Evolutionary conservation across 805 yeast species (phyloP).

Genomic region (Scheffersomyces coipomensis): DNA sequence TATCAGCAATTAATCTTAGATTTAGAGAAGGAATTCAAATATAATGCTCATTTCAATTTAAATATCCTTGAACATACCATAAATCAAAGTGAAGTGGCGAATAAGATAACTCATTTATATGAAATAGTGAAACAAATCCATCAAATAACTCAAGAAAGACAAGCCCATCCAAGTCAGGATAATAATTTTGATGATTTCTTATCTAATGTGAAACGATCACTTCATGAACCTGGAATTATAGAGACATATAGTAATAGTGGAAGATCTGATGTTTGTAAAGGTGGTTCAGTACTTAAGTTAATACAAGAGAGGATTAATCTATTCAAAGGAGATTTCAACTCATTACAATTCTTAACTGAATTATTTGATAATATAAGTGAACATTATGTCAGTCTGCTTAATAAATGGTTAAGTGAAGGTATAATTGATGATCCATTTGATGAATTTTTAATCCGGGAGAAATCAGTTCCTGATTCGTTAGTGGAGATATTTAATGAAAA

Average conservation of each 20-base stretch:
- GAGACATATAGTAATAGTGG: slow-evolving; percentile 27
- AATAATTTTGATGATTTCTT: slow-evolving; percentile 28
- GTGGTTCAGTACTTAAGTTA: slow-evolving; percentile 69
- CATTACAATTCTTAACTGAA: slow-evolving; percentile 48
- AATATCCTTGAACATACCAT: slow-evolving; percentile 49
- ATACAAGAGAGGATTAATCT: slow-evolving; percentile 57
- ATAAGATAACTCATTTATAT: slow-evolving; percentile 52
- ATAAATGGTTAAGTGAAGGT: slow-evolving; percentile 80
- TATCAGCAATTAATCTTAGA: slow-evolving; percentile 32
- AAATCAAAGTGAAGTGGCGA: slow-evolving; percentile 22
- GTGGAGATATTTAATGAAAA: slow-evolving; percentile 28
- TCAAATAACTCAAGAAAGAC: slow-evolving; percentile 41
- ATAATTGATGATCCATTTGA: slow-evolving; percentile 71
- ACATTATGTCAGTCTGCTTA: slow-evolving; percentile 66
- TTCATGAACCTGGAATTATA: slow-evolving; percentile 41
- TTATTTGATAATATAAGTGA: slow-evolving; percentile 59
- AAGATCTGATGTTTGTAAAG: slow-evolving; percentile 61
- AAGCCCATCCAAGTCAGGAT: slow-evolving; percentile 6
- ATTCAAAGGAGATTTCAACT: slow-evolving; percentile 63
- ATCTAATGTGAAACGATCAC: slow-evolving; percentile 38
- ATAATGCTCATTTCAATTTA: slow-evolving; percentile 53
- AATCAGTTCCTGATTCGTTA: slow-evolving; percentile 24
- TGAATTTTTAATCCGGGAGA: slow-evolving; percentile 73
- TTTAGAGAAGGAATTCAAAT: slow-evolving; percentile 55
- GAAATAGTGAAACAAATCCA: slow-evolving; percentile 55